Percentiles rank a stretch among this genome's conserved stretches.
Conservation (phyloP, 768 basidiomycete species). For the Tephrocybe sp. region DNA sequence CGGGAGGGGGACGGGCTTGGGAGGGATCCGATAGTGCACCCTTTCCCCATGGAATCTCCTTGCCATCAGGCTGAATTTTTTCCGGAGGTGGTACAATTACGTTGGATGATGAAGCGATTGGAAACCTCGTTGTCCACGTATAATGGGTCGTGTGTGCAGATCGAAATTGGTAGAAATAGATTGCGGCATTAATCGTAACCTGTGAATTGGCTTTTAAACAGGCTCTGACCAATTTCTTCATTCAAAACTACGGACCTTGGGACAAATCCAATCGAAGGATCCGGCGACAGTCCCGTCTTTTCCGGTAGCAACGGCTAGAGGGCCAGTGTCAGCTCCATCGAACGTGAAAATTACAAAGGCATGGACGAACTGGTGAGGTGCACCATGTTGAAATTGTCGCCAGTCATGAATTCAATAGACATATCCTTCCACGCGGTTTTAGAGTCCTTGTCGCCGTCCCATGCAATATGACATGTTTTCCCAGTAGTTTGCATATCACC, state of each 20-base stretch:
- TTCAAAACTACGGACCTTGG: too few species aligned
- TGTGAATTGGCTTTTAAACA: too few species aligned
- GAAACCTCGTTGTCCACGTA: constrained; percentile 75
- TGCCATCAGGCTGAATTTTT: constrained; percentile 48
- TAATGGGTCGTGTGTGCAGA: constrained; percentile 36
- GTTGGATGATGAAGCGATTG: constrained; percentile 58
- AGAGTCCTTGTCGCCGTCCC: constrained; percentile 50
- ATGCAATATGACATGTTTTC: constrained; percentile 48
- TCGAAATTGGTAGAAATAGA: constrained; percentile 82
- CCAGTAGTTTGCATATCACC: constrained; percentile 57
- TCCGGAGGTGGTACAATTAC: constrained; percentile 48
- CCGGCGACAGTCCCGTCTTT: constrained; percentile 60
- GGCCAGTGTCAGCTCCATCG: background rate
- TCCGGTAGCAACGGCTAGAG: constrained; percentile 57
- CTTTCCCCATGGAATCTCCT: constrained; percentile 62
- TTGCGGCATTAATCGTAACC: constrained; percentile 60
- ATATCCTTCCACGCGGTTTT: constrained; percentile 66
- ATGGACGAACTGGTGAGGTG: constrained; percentile 57
- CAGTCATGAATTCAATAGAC: constrained; percentile 78
- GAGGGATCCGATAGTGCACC: constrained; percentile 52
- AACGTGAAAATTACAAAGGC: background rate
- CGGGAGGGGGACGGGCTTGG: constrained; percentile 35
- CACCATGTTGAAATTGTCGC: constrained; percentile 67
- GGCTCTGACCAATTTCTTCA: too few species aligned
- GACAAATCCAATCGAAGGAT: constrained; percentile 57